Conservation (phyloP, 164 flowering plant species). For the Vitis rotundifolia region DNA sequence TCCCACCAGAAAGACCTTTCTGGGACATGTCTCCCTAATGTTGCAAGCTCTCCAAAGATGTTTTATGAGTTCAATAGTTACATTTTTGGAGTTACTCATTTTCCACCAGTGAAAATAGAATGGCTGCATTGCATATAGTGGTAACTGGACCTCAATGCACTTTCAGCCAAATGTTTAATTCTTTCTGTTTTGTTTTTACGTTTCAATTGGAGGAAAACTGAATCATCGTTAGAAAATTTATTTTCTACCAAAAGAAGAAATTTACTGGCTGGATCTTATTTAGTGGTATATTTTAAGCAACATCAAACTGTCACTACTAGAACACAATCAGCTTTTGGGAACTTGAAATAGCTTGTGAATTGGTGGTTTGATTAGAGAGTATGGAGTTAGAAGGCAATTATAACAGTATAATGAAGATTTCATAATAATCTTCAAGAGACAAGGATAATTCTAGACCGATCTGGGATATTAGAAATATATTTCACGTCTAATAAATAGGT, state of each 20-base stretch:
- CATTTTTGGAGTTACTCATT: background rate
- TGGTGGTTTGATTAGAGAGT: background rate
- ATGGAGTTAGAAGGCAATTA: no score
- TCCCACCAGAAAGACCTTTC: no score
- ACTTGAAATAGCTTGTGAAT: background rate
- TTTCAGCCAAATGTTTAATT: background rate
- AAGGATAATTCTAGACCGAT: no score
- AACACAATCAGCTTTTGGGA: background rate
- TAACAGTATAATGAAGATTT: no score
- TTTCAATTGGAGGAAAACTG: no score
- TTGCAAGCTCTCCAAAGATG: no score
- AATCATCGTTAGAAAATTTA: background rate
- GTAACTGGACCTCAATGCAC: background rate
- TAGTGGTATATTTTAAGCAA: background rate
- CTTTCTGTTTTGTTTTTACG: no score
- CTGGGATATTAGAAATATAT: no score
- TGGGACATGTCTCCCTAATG: no score
- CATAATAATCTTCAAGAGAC: no score
- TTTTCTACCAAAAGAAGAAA: slow-evolving; percentile 6
- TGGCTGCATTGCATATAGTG: background rate
- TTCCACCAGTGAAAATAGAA: background rate
- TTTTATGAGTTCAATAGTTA: no score
- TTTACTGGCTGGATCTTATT: slow-evolving; percentile 3
- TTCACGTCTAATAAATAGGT: no score
- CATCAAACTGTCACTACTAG: background rate